Evolutionary conservation across 208 protist species (phyloP).

Genomic region (Trichomonas tenax): DNA sequence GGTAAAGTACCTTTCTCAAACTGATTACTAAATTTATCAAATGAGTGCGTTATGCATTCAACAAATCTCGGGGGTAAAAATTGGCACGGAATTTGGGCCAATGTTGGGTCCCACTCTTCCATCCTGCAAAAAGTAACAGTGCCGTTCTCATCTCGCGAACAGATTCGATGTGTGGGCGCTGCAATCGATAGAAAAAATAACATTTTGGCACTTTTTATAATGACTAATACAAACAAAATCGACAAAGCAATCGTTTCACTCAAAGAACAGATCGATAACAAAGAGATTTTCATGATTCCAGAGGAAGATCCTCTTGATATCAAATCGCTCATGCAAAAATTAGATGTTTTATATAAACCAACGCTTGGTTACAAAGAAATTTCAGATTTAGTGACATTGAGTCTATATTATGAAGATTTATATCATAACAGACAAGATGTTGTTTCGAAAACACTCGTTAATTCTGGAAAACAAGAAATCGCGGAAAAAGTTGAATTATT

Average conservation of each 20-base stretch:
- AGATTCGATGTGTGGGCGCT: background rate
- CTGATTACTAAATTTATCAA: background rate
- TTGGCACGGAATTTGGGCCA: background rate
- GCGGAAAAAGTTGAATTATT: background rate
- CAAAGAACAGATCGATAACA: too few species aligned
- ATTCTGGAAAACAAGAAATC: background rate
- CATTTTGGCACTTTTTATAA: background rate
- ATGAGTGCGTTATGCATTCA: slow-evolving; percentile 3
- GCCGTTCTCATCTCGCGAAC: background rate
- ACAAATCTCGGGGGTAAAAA: background rate
- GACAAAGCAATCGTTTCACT: too few species aligned
- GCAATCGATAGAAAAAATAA: background rate
- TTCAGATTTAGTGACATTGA: background rate
- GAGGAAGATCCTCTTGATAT: background rate
- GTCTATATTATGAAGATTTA: background rate
- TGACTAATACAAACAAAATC: too few species aligned
- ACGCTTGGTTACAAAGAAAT: background rate
- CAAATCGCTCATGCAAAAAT: background rate
- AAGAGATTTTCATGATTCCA: background rate
- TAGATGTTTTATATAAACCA: background rate
- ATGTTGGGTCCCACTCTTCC: background rate
- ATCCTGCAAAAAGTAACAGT: background rate
- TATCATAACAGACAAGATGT: background rate
- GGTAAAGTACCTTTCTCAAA: background rate
- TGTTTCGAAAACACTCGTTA: background rate